Evolutionary conservation across 164 flowering plant species (phyloP), one percentile per base, ranked within the genome.

Genomic region (Stephania japonica): DNA sequence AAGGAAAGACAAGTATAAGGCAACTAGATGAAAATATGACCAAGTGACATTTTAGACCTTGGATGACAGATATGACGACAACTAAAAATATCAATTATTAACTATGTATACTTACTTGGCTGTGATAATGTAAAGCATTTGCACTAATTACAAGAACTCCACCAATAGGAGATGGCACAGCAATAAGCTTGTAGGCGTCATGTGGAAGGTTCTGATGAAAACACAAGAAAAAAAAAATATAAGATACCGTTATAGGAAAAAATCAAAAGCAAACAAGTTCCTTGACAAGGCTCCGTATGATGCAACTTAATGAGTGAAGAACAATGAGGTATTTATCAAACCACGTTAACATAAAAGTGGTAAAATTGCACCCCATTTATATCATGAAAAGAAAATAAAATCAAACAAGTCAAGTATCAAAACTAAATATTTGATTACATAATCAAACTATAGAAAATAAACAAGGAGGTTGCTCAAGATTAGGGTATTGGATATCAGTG

Each of bases 81-180:
- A 56, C 62, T 56, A n/a, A 6, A 2, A 56, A 56, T 6, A 16
- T 7, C 18, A 19, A 8, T 42, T 19, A 42, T 8, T 23, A 68
- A 12, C 12, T 27, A 68, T 66, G 25, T 3, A 24, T 67, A 8
- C 27, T 50, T 81, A 94, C 99, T 94, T 95, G 98, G 76, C 98
- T 93, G 74, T 95, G 96, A 82, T 95, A 95, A 81, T 91, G 96
- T 74, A 95, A 87, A 70, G 88, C 68, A 80, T 95, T 93, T 74
- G 97, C 87, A 80, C 92, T 49, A 70, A 95, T 79, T 59, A 91
- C 96, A 79, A 95, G 90, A 78, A 95, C 93, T 56, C 99, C 99
- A 56, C 99, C 99, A 80, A 95, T 90, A 67, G 97, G 98, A 32
- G 99, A 88, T 79, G 99, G 99, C 73, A 95, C 99, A 7, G 98